phyloP scores from a whole-genome alignment of 169 alveolate genomes.

The Plasmodium gonderi region DNA sequence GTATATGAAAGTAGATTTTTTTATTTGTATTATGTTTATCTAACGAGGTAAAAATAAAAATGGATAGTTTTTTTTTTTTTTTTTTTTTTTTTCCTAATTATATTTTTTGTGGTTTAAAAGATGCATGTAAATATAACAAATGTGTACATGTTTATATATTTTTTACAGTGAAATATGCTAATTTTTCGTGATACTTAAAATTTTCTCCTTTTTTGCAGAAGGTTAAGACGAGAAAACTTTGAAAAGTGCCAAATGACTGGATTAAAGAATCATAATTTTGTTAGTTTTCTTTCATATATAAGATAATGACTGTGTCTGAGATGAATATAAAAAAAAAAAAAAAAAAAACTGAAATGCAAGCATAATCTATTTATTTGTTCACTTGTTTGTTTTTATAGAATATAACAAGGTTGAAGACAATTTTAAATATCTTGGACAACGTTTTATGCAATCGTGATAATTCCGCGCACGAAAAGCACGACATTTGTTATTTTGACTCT shows the following conservation, averaged over 20 bases:
- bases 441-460: not conserved
- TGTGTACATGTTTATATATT: not conserved
- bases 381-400: constrained; percentile 30
- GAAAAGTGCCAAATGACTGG: constrained; percentile 61
- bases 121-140: not conserved
- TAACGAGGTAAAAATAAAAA: constrained; percentile 32
- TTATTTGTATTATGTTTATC: constrained; percentile 41
- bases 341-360: not conserved
- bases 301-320: not conserved
- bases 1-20: constrained; percentile 44
- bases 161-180: not conserved
- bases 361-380: not conserved
- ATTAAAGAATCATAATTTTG: constrained; percentile 59
- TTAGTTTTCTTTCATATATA: constrained; percentile 19
- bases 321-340: not conserved
- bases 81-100: not conserved
- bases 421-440: constrained; percentile 43
- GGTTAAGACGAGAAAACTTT: constrained; percentile 22
- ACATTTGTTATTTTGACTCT: constrained; percentile 33
- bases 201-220: constrained; percentile 14
- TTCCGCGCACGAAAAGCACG: not conserved
- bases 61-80: not conserved
- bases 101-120: not conserved
- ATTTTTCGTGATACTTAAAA: too few species aligned
- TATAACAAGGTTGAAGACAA: constrained; percentile 42